These are phyloP conservation scores for Triticum urartu DNA, from an alignment of 176 grass and related monocot species.

Conservation along the genomic window DNA sequence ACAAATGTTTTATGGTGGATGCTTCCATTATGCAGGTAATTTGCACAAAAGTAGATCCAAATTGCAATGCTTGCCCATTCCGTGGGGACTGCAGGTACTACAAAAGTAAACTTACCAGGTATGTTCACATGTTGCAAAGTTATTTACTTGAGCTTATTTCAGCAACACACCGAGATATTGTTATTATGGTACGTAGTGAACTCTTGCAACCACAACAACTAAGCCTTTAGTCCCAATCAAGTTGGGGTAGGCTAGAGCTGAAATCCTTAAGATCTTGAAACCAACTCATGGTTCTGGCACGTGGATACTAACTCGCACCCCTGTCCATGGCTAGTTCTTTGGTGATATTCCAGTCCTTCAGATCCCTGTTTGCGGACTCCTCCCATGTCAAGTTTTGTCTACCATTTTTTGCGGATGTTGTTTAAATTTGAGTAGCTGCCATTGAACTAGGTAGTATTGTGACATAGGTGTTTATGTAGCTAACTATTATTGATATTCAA, in stretches of 20 bases:
- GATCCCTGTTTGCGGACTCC: no score
- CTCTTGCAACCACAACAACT: background rate
- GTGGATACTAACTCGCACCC: no score
- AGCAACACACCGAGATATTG: background rate
- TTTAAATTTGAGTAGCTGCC: background rate
- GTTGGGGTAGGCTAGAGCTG: no score
- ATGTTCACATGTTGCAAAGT: slow-evolving; percentile 12
- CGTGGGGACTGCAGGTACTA: slow-evolving; percentile 40
- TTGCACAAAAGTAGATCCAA: slow-evolving; percentile 50
- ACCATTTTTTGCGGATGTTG: background rate
- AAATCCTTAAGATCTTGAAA: no score
- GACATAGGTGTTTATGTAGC: background rate
- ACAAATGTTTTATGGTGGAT: slow-evolving; percentile 22
- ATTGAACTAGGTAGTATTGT: slow-evolving; percentile 11
- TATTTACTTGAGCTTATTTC: slow-evolving; percentile 15
- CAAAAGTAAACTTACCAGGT: slow-evolving; percentile 42
- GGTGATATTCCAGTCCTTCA: no score
- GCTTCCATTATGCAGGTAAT: slow-evolving; percentile 35
- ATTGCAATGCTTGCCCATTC: slow-evolving; percentile 53
- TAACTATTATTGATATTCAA: background rate
- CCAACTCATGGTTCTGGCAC: no score
- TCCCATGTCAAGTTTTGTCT: no score
- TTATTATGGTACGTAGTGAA: background rate
- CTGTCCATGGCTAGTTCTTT: no score
- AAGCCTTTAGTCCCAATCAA: no score